Conservation (phyloP, 331 rosid genomes). For the Stylosanthes scabra region DNA sequence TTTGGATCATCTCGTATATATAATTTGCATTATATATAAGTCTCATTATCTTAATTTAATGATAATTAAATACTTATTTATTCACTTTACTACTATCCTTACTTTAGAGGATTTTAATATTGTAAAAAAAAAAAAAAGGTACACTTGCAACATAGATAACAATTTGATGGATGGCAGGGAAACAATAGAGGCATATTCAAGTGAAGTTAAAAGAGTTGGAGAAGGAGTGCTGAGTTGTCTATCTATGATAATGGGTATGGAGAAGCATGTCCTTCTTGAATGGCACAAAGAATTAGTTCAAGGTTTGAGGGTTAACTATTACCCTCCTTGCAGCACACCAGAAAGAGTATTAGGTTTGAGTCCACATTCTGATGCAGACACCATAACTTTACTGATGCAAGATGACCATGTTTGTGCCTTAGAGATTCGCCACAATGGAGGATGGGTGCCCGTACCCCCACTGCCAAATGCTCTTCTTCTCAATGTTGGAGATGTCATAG, state of each 20-base stretch:
- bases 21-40: too few relatives aligned
- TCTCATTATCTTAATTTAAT: too few relatives aligned
- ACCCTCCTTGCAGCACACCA: slow-evolving; percentile 48
- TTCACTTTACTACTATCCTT: too few relatives aligned
- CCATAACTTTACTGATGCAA: slow-evolving; percentile 50
- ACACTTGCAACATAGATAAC: neutral
- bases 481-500: slow-evolving; percentile 47
- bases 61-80: too few relatives aligned
- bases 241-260: slow-evolving; percentile 24
- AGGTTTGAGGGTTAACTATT: slow-evolving; percentile 43
- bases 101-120: too few relatives aligned
- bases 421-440: slow-evolving; percentile 44
- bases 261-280: slow-evolving; percentile 33
- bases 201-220: slow-evolving; percentile 38
- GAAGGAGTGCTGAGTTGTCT: slow-evolving; percentile 27
- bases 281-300: slow-evolving; percentile 42
- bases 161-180: slow-evolving; percentile 29
- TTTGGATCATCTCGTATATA: too few relatives aligned
- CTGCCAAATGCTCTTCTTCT: slow-evolving; percentile 39
- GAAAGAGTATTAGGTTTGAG: slow-evolving; percentile 46
- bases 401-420: slow-evolving; percentile 34
- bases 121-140: too few relatives aligned
- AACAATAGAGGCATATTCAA: slow-evolving; percentile 40
- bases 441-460: slow-evolving; percentile 51
- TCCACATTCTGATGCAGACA: slow-evolving; percentile 47